Conservation (phyloP, 2,329 filamentous ascomycete species). For the Pseudopyrenochaeta lycopersici region DNA sequence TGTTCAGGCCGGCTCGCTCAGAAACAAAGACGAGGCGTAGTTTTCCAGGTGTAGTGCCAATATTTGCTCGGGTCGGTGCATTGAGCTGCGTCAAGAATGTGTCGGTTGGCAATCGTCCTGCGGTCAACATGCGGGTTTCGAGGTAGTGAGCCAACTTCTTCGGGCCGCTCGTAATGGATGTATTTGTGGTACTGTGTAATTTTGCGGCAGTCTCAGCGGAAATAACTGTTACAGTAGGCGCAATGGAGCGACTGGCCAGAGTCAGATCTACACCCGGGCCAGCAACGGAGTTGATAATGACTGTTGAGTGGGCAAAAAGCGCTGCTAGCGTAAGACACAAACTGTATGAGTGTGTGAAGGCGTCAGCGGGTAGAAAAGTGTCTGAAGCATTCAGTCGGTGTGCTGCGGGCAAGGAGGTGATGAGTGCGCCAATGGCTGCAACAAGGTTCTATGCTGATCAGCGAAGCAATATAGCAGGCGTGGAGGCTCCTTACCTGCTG, state of each 20-base stretch:
- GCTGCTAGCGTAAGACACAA: slow-evolving; percentile 82
- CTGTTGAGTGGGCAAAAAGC: slow-evolving; percentile 82
- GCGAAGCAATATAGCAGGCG: not conserved
- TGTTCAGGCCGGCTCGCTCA: slow-evolving; percentile 71
- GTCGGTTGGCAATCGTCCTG: slow-evolving; percentile 77
- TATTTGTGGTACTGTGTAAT: slow-evolving; percentile 70
- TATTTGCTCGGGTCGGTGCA: slow-evolving; percentile 64
- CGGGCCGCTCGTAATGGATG: slow-evolving; percentile 68
- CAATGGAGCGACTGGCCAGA: slow-evolving; percentile 75
- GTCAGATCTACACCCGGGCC: slow-evolving; percentile 75
- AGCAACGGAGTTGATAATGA: slow-evolving; percentile 89
- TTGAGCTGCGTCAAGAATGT: slow-evolving; percentile 70
- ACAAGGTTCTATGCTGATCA: slow-evolving; percentile 72
- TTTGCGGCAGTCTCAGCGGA: slow-evolving; percentile 76
- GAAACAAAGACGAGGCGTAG: slow-evolving; percentile 83
- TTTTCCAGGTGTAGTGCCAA: slow-evolving; percentile 73
- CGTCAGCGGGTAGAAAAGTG: slow-evolving; percentile 84
- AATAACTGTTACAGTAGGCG: slow-evolving; percentile 83
- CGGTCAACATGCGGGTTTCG: slow-evolving; percentile 73
- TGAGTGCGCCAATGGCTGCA: slow-evolving; percentile 82
- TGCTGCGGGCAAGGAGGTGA: slow-evolving; percentile 76
- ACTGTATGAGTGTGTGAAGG: slow-evolving; percentile 80
- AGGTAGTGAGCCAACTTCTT: slow-evolving; percentile 75
- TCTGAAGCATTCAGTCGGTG: slow-evolving; percentile 80
- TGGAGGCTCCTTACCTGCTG: slow-evolving; percentile 61